phyloP scores from a whole-genome alignment of 768 basidiomycete genomes.

The Leccinum subgranulosum region DNA sequence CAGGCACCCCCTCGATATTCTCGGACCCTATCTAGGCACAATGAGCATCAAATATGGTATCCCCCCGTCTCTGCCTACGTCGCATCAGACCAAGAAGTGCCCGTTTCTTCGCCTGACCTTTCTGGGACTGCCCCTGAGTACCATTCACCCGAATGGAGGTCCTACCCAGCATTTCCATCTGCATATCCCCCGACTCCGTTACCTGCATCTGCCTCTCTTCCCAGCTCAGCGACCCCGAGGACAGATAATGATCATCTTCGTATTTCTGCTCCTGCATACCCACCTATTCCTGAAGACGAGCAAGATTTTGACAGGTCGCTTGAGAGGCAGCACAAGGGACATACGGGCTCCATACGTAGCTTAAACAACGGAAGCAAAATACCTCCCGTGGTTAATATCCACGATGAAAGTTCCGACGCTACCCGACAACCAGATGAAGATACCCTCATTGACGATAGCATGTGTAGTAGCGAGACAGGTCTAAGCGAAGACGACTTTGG shows the following conservation, averaged over 20 bases:
- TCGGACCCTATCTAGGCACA: constrained; percentile 12
- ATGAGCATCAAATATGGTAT: constrained; percentile 53
- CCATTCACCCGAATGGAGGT: constrained; percentile 63
- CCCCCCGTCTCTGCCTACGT: constrained; percentile 49
- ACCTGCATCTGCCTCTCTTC: constrained; percentile 36
- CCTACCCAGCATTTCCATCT: constrained; percentile 72
- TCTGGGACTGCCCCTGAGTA: constrained; percentile 31
- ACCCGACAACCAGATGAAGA: constrained; percentile 18
- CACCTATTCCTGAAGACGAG: constrained; percentile 39
- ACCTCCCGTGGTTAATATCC: constrained; percentile 39
- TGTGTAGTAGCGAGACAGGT: constrained; percentile 24
- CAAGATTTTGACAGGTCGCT: constrained; percentile 74
- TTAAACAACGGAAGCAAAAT: constrained; percentile 53
- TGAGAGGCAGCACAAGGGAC: constrained; percentile 58
- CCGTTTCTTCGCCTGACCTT: constrained; percentile 4
- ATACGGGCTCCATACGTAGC: constrained; percentile 57
- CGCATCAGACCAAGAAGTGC: constrained; percentile 13
- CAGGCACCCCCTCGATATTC: constrained; percentile 25
- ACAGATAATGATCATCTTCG: constrained; percentile 1
- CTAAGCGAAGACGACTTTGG: constrained; percentile 56
- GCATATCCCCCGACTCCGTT: constrained; percentile 74
- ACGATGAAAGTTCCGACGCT: constrained; percentile 1
- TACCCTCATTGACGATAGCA: constrained; percentile 22
- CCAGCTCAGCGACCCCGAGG: constrained; percentile 11
- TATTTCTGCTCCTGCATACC: constrained; percentile 16